Evolutionary conservation across 768 basidiomycete genomes (phyloP).

Genomic region (Termitomyces heimii): DNA sequence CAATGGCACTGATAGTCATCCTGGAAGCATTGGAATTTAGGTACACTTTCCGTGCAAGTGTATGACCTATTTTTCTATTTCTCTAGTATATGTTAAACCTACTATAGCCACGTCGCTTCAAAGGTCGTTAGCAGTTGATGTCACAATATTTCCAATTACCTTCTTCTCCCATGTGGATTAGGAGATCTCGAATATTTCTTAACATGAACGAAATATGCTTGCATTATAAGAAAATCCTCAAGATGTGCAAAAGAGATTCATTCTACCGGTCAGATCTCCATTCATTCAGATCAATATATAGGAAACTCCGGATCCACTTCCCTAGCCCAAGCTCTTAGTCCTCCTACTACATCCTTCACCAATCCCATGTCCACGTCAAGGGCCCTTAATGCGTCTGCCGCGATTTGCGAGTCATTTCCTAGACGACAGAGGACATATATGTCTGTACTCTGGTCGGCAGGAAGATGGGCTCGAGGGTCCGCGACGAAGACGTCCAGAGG

Average conservation of each 20-base stretch:
- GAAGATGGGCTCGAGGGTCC: constrained; percentile 45
- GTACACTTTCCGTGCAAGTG: not conserved
- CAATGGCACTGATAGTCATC: not conserved
- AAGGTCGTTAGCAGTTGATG: too few species aligned
- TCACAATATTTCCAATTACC: not conserved
- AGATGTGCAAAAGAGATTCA: not conserved
- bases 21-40: not conserved
- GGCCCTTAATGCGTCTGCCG: constrained; percentile 56
- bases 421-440: constrained; percentile 74
- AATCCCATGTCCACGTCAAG: constrained; percentile 22
- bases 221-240: not conserved
- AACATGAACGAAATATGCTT: too few species aligned
- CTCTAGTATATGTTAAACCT: too few species aligned
- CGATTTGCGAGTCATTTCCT: constrained; percentile 92
- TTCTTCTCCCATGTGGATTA: too few species aligned
- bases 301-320: constrained; percentile 76
- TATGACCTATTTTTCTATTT: too few species aligned
- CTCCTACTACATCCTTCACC: constrained; percentile 74
- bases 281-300: constrained; percentile 47
- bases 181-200: too few species aligned
- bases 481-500: constrained; percentile 62
- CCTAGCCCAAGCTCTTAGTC: constrained; percentile 73
- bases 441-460: constrained; percentile 18
- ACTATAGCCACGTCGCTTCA: too few species aligned
- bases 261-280: not conserved